Evolutionary conservation across 1,284 basidiomycete genomes (phyloP).

Genomic region (Rugosomyces carneus): DNA sequence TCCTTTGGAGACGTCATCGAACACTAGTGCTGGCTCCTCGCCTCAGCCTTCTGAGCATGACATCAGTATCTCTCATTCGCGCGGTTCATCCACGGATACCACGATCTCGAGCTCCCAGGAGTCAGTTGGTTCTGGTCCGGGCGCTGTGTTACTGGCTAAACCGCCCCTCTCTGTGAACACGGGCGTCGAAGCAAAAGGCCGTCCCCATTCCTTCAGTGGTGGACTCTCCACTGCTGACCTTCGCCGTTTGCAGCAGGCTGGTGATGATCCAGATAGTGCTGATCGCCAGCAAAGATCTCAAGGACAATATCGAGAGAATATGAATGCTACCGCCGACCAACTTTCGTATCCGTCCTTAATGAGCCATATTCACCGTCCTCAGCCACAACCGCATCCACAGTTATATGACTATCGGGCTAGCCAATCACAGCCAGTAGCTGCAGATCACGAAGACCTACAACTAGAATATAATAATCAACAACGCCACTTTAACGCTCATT

Average conservation of each 20-base stretch:
- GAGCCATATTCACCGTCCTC: slow-evolving; percentile 39
- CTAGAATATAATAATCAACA: slow-evolving; percentile 53
- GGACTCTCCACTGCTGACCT: slow-evolving; percentile 66
- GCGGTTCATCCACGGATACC: slow-evolving; percentile 71
- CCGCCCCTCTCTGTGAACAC: slow-evolving; percentile 46
- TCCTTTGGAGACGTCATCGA: slow-evolving; percentile 65
- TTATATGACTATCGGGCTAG: slow-evolving; percentile 38
- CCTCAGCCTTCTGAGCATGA: slow-evolving; percentile 61
- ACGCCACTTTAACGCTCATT: slow-evolving; percentile 44
- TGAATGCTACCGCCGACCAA: slow-evolving; percentile 41
- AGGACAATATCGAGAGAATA: slow-evolving; percentile 40
- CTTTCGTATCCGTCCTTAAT: slow-evolving; percentile 66
- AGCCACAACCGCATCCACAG: slow-evolving; percentile 37
- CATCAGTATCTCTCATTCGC: slow-evolving; percentile 61
- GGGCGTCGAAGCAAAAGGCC: slow-evolving; percentile 56
- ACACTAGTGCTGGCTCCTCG: slow-evolving; percentile 64
- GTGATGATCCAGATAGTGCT: slow-evolving; percentile 35
- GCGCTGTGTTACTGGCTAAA: slow-evolving; percentile 50
- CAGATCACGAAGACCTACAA: slow-evolving; percentile 48
- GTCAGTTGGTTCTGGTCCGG: slow-evolving; percentile 42
- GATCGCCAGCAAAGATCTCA: slow-evolving; percentile 38
- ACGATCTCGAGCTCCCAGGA: slow-evolving; percentile 52
- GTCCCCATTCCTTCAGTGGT: slow-evolving; percentile 75
- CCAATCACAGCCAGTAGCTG: slow-evolving; percentile 25
- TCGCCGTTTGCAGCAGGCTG: slow-evolving; percentile 64